Percentiles rank a stretch among this genome's conserved stretches.
phyloP scores from a whole-genome alignment of 2,329 filamentous ascomycete genomes.

The Scortechinia acanthostroma region DNA sequence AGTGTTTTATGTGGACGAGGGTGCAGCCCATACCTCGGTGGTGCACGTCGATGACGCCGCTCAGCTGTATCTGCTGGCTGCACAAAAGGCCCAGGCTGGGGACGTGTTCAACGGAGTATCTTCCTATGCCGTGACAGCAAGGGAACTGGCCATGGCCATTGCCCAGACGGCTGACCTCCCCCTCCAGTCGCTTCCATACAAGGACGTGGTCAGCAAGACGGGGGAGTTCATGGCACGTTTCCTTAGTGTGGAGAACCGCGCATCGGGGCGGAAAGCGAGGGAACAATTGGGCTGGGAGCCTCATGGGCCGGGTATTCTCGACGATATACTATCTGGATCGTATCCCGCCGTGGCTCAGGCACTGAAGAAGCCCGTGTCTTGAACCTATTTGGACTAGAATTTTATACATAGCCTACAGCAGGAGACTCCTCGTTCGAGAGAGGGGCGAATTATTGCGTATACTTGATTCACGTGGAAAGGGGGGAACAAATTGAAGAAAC shows the following conservation, averaged over 20 bases:
- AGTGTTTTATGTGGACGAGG: slow-evolving; percentile 17
- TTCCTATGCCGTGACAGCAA: slow-evolving; percentile 18
- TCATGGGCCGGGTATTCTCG: slow-evolving; percentile 19
- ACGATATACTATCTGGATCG: slow-evolving; percentile 19
- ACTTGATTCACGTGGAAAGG: too few relatives aligned
- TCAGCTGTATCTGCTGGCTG: slow-evolving; percentile 24
- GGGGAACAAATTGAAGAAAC: too few relatives aligned
- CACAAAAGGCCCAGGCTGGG: slow-evolving; percentile 20
- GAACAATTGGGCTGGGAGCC: slow-evolving; percentile 27
- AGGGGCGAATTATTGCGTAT: too few relatives aligned
- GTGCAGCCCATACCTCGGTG: slow-evolving; percentile 13
- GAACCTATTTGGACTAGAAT: too few relatives aligned
- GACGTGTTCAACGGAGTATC: slow-evolving; percentile 22
- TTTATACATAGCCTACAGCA: too few relatives aligned
- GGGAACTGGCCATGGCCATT: slow-evolving; percentile 15
- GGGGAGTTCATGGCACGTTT: slow-evolving; percentile 22
- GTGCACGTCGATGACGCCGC: slow-evolving; percentile 35
- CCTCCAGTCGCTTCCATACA: slow-evolving; percentile 9
- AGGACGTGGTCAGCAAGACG: slow-evolving; percentile 14
- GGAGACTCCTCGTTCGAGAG: too few relatives aligned
- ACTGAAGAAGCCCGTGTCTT: not conserved
- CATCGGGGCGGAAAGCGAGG: slow-evolving; percentile 23
- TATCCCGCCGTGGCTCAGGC: slow-evolving; percentile 9
- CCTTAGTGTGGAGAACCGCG: slow-evolving; percentile 19
- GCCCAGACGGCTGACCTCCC: slow-evolving; percentile 12